Base-by-base conservation (phyloP, 164 flowering plant genomes). In the Taxillus chinensis region DNA sequence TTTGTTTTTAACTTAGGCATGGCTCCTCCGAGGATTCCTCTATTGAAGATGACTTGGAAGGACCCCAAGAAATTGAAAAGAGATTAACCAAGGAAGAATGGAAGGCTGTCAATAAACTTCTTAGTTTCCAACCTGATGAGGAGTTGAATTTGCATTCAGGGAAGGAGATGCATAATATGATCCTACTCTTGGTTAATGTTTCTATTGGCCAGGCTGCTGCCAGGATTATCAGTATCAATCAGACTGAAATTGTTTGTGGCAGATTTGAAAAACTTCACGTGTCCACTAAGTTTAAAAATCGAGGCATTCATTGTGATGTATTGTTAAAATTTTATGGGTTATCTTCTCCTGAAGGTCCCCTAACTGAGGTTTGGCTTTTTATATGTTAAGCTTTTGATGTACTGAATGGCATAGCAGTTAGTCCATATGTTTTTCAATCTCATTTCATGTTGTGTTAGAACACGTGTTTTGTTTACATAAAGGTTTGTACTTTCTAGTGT, bases 261-360 rank as follows among this genome's bases (percentile, higher is more conserved):
- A 82, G 89, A 83, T 95, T 87, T 76, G 97, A 91, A 72, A 85
- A 87, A 69, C 93, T 95, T 64, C 73, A 86, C 60, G 77, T 89
- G 56, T 78, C 85, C 69, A 83, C 96, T 41, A 95, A 85, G 78
- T 71, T 82, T 59, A 91, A 82, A 72, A 80, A 79, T 45, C 77
- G 86, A 39, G 86, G 93, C 74, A 83, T 75, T 55, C 83, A 77
- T 5, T 89, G 90, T 80, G 95, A 91, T 66, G 76, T 95, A 60
- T 77, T 79, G 38, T 64, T 95, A 78, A 89, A 66, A 77, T 89
- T 78, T 41, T 95, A 87, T 80, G 99, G 99, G 8, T 71, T 95
- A 63, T 89, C 92, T 70, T 74, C 96, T 48, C 99, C 99, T 57
- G 99, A 91, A 85, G 99, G 99, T 45, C 83, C 96, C 57, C 84